These are phyloP conservation scores for Podaxis rugospora DNA, from an alignment of 768 basidiomycete genomes.

Conservation along the genomic window DNA sequence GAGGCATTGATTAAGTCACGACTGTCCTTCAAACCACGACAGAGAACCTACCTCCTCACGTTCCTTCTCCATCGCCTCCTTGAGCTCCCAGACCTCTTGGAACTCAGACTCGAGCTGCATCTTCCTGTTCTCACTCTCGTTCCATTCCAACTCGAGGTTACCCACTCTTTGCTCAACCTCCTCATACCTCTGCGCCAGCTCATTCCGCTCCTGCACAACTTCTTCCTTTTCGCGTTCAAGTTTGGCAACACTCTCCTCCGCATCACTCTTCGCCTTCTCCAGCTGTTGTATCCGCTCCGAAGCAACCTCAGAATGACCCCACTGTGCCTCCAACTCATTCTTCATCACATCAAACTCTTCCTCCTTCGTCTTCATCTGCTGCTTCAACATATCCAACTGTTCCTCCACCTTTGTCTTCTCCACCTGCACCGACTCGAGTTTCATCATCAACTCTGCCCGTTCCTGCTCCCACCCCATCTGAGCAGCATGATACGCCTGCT, in stretches of 20 bases:
- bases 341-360: constrained; percentile 48
- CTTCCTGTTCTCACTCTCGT: constrained; percentile 50
- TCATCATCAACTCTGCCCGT: constrained; percentile 37
- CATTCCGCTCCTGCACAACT: constrained; percentile 34
- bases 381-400: constrained; percentile 37
- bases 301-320: constrained; percentile 56
- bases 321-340: constrained; percentile 66
- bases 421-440: constrained; percentile 36
- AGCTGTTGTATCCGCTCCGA: constrained; percentile 42
- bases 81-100: constrained; percentile 46
- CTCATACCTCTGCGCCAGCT: constrained; percentile 33
- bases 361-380: constrained; percentile 35
- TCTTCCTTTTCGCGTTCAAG: constrained; percentile 20
- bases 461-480: constrained; percentile 50
- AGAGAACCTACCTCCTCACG: constrained; percentile 43
- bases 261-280: constrained; percentile 25
- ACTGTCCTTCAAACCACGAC: not conserved
- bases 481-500: constrained; percentile 34
- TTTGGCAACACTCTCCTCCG: constrained; percentile 25
- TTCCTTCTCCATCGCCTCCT: constrained; percentile 54
- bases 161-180: constrained; percentile 38
- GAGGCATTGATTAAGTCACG: not conserved
- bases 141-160: constrained; percentile 52
- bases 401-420: constrained; percentile 40
- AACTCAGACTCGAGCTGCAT: constrained; percentile 52